These are phyloP conservation scores for Aspergillus texensis DNA, from an alignment of 2,329 filamentous ascomycete genomes.

Conservation along the genomic window DNA sequence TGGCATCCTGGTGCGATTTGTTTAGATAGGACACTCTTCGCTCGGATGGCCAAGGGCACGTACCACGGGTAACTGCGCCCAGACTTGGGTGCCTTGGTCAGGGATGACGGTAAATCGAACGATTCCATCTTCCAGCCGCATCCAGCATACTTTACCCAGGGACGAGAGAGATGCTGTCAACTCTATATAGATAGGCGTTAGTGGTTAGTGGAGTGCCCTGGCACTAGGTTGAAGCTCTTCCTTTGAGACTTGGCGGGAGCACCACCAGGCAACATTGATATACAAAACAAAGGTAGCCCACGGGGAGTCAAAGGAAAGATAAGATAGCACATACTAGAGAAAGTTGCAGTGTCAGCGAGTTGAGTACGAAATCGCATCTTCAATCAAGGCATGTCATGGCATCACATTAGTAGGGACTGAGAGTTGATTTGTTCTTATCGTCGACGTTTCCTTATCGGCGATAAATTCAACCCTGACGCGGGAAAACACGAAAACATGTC, in stretches of 20 bases:
- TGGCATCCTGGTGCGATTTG: conserved; percentile 61
- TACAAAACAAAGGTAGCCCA: neutral
- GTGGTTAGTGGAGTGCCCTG: neutral
- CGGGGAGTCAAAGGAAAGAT: neutral
- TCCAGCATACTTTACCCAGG: conserved; percentile 83
- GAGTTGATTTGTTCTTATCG: neutral
- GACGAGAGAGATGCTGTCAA: conserved; percentile 65
- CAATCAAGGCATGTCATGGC: conserved; percentile 2
- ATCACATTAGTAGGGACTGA: neutral
- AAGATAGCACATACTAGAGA: conserved; percentile 50
- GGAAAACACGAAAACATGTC: neutral
- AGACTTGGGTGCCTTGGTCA: conserved; percentile 92
- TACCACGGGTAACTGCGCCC: conserved; percentile 69
- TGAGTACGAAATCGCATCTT: conserved; percentile 39
- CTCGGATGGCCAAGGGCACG: conserved; percentile 14
- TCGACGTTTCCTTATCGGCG: neutral
- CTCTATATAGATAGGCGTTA: conserved; percentile 46
- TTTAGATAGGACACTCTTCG: neutral
- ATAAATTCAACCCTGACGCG: neutral
- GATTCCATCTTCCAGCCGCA: conserved; percentile 82
- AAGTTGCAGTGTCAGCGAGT: conserved; percentile 42
- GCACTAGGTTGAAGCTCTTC: neutral
- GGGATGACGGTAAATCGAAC: conserved; percentile 95
- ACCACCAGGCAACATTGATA: neutral
- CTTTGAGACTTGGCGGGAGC: neutral